Base-by-base conservation (phyloP, 2,329 filamentous ascomycete genomes). In the Apiospora marii region DNA sequence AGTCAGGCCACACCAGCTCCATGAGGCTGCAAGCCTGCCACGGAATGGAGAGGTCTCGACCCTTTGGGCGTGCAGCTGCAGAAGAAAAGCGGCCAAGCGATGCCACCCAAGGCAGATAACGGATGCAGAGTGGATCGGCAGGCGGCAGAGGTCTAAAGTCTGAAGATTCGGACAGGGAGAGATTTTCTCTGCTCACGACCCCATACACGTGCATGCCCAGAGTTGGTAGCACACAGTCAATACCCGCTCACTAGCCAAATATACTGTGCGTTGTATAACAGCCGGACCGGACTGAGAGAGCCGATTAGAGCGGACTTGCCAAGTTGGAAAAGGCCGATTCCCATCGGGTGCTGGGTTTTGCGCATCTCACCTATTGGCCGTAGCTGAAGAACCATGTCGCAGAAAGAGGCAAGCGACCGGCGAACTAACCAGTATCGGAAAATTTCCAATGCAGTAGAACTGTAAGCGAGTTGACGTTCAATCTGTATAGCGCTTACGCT, bases 41-140 rank as follows among this genome's bases (percentile, higher is more conserved):
- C 34, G 58, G 58, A 64, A 64, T 41, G 58, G 58, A 64, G 30
- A 64, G 58, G 34, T 41, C 58, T 64, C 58, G 53, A 61, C 58
- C 34, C 58, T 64, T 64, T 64, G 22, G 58, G 58, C 58, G 22
- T 64, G 58, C 58, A 64, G 53, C n/a, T 30, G 51, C 51, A 58
- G 51, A 14, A 30, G 13, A 30, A 19, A 30, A 16, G 51, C 24
- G 51, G 51, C 24, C 51, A 58, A 58, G 51, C 24, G 24, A 58
- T 58, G 51, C 13, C 51, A 58, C 19, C 58, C 58, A 64, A 64
- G 58, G 58, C 30, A 64, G 58, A 64, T 41, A 64, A 61, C 58
- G 58, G 34, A 41, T 64, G 58, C 58, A 41, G 34, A 64, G 58
- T 64, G 58, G 58, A n/a, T 37, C 58, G 19, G 30, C 30, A 19